Evolutionary conservation across 192 early-diverging fungal species (phyloP), one percentile per base, ranked within the genome.

Genomic region (Backusella sp.): DNA sequence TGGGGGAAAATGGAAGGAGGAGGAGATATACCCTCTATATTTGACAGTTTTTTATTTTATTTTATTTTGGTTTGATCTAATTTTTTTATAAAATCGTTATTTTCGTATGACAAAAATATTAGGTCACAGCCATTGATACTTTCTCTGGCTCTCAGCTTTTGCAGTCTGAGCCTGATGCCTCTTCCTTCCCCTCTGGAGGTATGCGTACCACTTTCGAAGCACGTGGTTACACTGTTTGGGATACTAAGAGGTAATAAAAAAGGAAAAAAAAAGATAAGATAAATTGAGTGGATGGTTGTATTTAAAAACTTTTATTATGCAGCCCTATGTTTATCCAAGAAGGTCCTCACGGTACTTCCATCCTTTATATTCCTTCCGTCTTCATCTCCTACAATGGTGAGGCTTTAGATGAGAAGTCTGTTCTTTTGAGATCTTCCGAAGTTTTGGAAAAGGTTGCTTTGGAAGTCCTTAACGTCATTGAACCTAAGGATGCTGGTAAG

Each of bases 381-480:
- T 99, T 96, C 84, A 99, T 99, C 81, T 97, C 96, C 56, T 99
- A 99, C 90, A 97, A 99, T 85, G 97, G 97, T 77, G 95, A 99
- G 70, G 97, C 96, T 70, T 91, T 99, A 46, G 97, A 99, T 84
- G 96, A 98, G 85, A 99, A 99, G 94, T 98, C 97, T 5, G 93
- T 96, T 73, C 90, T 99, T 73, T 90, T 99, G 79, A 91, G 96
- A 76, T 98, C 97, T 36, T 90, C 91, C 72, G 94, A 94, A 76
- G 92, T 91, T 72, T 83, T 99, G 77, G 94, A 95, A 74, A 94
- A 88, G 76, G 90, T 93, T 59, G 90, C 93, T 56, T 84, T 91
- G 56, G 91, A 92, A 76, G 89, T 97, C 65, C 85, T 99, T 44
- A 85, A 89, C 69, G 78, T 95, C 72, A 90, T 99, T 73, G 89